phyloP scores from a whole-genome alignment of 1,139 yeast genomes.

The Yamadazyma sp. region DNA sequence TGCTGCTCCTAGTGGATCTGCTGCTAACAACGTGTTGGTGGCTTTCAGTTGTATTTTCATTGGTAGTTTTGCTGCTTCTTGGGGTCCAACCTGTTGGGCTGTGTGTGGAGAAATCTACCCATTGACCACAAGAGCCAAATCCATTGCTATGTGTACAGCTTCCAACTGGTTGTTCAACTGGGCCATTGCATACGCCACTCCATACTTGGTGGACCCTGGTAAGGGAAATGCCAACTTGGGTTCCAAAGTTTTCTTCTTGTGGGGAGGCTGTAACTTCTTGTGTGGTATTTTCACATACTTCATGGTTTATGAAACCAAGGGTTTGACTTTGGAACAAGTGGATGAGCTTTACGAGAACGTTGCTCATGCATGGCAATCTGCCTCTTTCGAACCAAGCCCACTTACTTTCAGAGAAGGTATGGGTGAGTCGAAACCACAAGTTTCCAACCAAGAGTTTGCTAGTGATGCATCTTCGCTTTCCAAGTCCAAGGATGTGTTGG shows the following conservation, averaged over 20 bases:
- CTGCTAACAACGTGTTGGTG: constrained; percentile 57
- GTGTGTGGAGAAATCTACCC: constrained; percentile 79
- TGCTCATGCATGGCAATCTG: constrained; percentile 34
- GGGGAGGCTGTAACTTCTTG: constrained; percentile 64
- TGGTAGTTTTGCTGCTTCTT: constrained; percentile 77
- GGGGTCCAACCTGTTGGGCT: constrained; percentile 85
- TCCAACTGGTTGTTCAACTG: constrained; percentile 83
- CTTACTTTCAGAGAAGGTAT: constrained; percentile 29
- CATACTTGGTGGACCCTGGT: constrained; percentile 64
- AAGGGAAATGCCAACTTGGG: constrained; percentile 57
- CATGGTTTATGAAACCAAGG: constrained; percentile 65
- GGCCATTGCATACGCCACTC: constrained; percentile 73
- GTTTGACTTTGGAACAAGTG: constrained; percentile 64
- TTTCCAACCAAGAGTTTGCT: background rate
- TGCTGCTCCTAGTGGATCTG: constrained; percentile 18
- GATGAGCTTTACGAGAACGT: constrained; percentile 61
- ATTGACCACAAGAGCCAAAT: constrained; percentile 74
- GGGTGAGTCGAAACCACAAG: constrained; percentile 1
- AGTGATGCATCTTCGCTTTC: background rate
- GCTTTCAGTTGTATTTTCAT: constrained; percentile 76
- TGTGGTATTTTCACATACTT: constrained; percentile 56
- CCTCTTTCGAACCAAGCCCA: constrained; percentile 28
- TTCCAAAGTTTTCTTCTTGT: constrained; percentile 52
- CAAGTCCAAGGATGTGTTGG: background rate
- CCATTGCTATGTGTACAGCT: constrained; percentile 73